phyloP scores from a whole-genome alignment of 768 basidiomycete species.

The Grammothele lineata region DNA sequence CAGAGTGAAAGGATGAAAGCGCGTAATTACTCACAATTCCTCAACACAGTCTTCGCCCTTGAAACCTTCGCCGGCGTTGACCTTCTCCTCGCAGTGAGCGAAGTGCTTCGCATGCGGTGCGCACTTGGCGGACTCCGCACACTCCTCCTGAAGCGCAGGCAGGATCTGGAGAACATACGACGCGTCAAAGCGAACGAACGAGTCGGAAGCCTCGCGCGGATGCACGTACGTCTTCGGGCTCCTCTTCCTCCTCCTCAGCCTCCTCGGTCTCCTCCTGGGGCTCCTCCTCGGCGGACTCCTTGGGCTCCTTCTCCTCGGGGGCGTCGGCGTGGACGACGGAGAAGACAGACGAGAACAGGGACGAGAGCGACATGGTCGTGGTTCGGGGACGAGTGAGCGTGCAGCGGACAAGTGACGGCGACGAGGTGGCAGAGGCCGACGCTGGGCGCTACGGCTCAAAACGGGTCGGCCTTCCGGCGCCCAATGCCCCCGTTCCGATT shows the following conservation, averaged over 20 bases:
- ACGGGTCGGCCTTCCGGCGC: too few species aligned
- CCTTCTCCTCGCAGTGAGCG: slow-evolving; percentile 87
- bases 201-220: neutral
- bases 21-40: slow-evolving; percentile 53
- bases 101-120: slow-evolving; percentile 74
- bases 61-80: slow-evolving; percentile 76
- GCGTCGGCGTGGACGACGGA: slow-evolving; percentile 40
- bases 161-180: slow-evolving; percentile 44
- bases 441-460: too few species aligned
- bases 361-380: slow-evolving; percentile 36
- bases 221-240: slow-evolving; percentile 78
- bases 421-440: too few species aligned
- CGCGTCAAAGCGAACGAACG: neutral
- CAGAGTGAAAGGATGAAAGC: too few species aligned
- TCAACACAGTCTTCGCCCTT: slow-evolving; percentile 92
- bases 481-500: too few species aligned
- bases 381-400: too few species aligned
- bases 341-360: slow-evolving; percentile 41
- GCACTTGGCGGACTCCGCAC: slow-evolving; percentile 63
- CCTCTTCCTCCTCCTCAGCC: slow-evolving; percentile 46
- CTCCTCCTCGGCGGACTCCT: slow-evolving; percentile 33
- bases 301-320: slow-evolving; percentile 31
- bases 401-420: too few species aligned
- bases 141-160: slow-evolving; percentile 72
- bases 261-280: slow-evolving; percentile 28